Evolutionary conservation across 2,329 filamentous ascomycete species (phyloP).

Genomic region (Xylaria digitata): DNA sequence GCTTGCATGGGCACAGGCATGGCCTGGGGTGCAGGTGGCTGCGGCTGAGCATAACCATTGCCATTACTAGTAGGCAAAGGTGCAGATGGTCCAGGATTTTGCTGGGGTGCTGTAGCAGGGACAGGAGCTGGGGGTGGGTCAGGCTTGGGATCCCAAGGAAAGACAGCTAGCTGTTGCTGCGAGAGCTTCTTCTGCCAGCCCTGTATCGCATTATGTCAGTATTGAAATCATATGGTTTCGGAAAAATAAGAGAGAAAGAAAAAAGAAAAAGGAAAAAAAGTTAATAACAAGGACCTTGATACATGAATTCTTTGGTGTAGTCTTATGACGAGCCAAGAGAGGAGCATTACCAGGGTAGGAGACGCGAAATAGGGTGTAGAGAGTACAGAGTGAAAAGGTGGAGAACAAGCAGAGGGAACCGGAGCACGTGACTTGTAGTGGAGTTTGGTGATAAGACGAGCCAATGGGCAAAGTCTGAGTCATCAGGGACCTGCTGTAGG

Average conservation of each 20-base stretch:
- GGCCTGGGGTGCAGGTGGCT: slow-evolving; percentile 39
- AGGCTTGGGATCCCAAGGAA: slow-evolving; percentile 94
- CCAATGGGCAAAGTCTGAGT: slow-evolving; percentile 45
- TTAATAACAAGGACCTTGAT: neutral
- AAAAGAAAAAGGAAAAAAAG: neutral
- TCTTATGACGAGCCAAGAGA: slow-evolving; percentile 6
- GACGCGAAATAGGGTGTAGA: slow-evolving; percentile 25
- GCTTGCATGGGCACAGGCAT: slow-evolving; percentile 44
- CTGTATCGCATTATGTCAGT: slow-evolving; percentile 60
- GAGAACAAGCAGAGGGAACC: slow-evolving; percentile 35
- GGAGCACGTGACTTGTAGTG: slow-evolving; percentile 42
- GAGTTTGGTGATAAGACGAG: slow-evolving; percentile 1
- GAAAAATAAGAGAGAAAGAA: neutral
- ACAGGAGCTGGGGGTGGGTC: slow-evolving; percentile 64
- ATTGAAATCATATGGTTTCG: neutral
- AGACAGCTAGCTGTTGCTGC: slow-evolving; percentile 83
- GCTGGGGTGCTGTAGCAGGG: slow-evolving; percentile 47
- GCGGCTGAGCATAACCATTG: slow-evolving; percentile 48
- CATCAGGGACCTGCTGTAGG: slow-evolving; percentile 45
- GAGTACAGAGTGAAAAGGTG: slow-evolving; percentile 11
- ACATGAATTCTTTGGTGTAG: slow-evolving; percentile 3
- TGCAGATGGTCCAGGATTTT: slow-evolving; percentile 41
- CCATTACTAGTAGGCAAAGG: slow-evolving; percentile 45
- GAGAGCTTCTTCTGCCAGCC: slow-evolving; percentile 95
- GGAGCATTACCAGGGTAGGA: slow-evolving; percentile 22